phyloP scores from a whole-genome alignment of 495 filamentous ascomycete species.

The Aspergillus homomorphus region DNA sequence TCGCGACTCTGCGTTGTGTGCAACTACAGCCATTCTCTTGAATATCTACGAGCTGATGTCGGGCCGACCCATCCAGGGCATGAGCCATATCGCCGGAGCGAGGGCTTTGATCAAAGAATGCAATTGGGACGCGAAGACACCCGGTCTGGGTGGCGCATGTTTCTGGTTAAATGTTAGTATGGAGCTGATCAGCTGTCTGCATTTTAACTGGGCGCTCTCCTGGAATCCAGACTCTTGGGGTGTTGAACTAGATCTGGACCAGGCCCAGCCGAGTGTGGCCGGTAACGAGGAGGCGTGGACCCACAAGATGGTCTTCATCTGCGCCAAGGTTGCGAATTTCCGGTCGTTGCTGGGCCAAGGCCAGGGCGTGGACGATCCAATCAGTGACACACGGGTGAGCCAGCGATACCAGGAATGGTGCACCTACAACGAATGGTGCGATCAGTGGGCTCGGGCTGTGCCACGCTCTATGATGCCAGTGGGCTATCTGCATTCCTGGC shows the following conservation, averaged over 20 bases:
- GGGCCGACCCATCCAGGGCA: conserved; percentile 61
- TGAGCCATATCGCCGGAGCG: conserved; percentile 85
- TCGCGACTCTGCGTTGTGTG: conserved; percentile 80
- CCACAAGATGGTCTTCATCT: conserved; percentile 83
- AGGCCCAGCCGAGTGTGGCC: conserved; percentile 32
- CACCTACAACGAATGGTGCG: conserved; percentile 67
- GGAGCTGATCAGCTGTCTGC: conserved; percentile 83
- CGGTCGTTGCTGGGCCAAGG: conserved; percentile 62
- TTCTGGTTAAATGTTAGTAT: conserved; percentile 93
- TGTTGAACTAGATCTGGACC: conserved; percentile 73
- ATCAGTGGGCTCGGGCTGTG: conserved; percentile 72
- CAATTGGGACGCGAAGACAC: conserved; percentile 77
- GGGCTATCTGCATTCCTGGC: conserved; percentile 67
- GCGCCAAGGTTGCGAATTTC: conserved; percentile 86
- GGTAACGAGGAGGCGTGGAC: conserved; percentile 85
- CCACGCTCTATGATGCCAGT: conserved; percentile 88
- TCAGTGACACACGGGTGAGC: conserved; percentile 61
- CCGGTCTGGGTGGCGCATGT: conserved; percentile 80
- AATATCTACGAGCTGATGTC: conserved; percentile 94
- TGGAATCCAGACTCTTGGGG: conserved; percentile 95
- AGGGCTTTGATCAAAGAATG: conserved; percentile 89
- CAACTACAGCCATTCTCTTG: conserved; percentile 82
- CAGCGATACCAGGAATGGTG: conserved; percentile 74
- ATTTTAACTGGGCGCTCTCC: conserved; percentile 81
- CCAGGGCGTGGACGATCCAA: conserved; percentile 54